A percentile compares a stretch with the other conserved stretches of the same genome.
These are phyloP conservation scores for Rhizopus delemar DNA, from an alignment of 371 early-diverging fungal genomes.

Conservation along the genomic window DNA sequence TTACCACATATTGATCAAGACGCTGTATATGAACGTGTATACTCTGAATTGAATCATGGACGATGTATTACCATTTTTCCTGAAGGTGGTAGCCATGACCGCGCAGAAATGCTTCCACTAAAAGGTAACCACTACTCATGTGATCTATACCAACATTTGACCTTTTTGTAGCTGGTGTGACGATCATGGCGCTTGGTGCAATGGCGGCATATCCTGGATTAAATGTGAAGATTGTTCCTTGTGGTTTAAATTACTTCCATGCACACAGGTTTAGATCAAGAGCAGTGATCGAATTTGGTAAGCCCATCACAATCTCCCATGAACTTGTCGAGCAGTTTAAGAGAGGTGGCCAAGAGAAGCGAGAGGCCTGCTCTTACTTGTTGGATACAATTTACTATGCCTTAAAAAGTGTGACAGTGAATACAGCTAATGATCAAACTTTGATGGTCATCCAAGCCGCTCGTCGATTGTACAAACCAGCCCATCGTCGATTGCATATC, in stretches of 20 bases:
- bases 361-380: slow-evolving; percentile 80
- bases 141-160: neutral
- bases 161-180: slow-evolving; percentile 66
- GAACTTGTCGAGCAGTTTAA: slow-evolving; percentile 85
- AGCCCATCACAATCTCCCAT: slow-evolving; percentile 76
- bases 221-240: slow-evolving; percentile 92
- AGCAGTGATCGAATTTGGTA: slow-evolving; percentile 96
- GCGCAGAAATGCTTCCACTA: slow-evolving; percentile 90
- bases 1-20: slow-evolving; percentile 90
- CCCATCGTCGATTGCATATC: slow-evolving; percentile 78
- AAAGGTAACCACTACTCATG: slow-evolving; percentile 57
- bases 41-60: slow-evolving; percentile 74
- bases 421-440: slow-evolving; percentile 90
- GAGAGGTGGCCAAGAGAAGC: slow-evolving; percentile 79
- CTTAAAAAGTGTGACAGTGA: slow-evolving; percentile 87
- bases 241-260: slow-evolving; percentile 94
- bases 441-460: slow-evolving; percentile 95
- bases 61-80: slow-evolving; percentile 96
- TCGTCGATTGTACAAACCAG: slow-evolving; percentile 90
- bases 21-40: slow-evolving; percentile 81
- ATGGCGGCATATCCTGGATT: slow-evolving; percentile 84
- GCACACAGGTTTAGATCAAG: slow-evolving; percentile 94
- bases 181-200: slow-evolving; percentile 94
- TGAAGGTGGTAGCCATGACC: slow-evolving; percentile 97
- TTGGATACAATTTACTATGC: slow-evolving; percentile 77